Evolutionary conservation across 164 flowering plant species (phyloP).

Genomic region (Nymphaea thermarum): DNA sequence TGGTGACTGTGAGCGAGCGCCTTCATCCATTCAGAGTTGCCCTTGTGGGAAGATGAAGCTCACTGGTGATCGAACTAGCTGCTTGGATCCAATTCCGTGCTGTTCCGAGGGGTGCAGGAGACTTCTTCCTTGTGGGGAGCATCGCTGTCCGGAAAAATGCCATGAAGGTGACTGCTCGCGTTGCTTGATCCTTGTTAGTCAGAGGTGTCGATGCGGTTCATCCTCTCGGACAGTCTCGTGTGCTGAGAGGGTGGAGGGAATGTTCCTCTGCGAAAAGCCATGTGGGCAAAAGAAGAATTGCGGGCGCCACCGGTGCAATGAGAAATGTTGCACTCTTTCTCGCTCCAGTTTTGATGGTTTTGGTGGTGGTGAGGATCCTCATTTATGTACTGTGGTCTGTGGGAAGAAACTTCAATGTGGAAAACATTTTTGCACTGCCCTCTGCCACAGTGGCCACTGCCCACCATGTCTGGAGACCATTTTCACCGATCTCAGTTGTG

Average conservation of each 20-base stretch:
- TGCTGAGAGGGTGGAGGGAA: conserved; percentile 24
- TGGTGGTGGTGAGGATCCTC: conserved; percentile 63
- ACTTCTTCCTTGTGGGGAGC: conserved; percentile 57
- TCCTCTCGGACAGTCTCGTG: conserved; percentile 70
- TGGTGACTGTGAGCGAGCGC: conserved; percentile 67
- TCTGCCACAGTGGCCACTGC: conserved; percentile 94
- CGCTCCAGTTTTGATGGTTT: conserved; percentile 12
- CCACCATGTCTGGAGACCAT: conserved; percentile 93
- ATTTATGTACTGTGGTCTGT: conserved; percentile 75
- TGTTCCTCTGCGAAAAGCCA: conserved; percentile 58
- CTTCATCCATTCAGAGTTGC: conserved; percentile 53
- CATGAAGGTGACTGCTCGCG: conserved; percentile 70
- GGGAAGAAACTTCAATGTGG: conserved; percentile 96
- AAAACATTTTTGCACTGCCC: conserved; percentile 71
- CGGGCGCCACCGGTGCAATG: conserved; percentile 95
- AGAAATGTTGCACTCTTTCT: conserved; percentile 79
- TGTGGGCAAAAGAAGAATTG: conserved; percentile 91
- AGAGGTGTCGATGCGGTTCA: conserved; percentile 82
- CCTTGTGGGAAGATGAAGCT: conserved; percentile 72
- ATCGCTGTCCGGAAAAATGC: conserved; percentile 55
- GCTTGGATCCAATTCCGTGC: conserved; percentile 77
- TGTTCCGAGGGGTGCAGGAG: conserved; percentile 57
- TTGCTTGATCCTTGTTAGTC: conserved; percentile 49
- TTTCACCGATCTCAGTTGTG: conserved; percentile 80
- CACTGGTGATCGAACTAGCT: conserved; percentile 42